Conservation (phyloP, 2,329 filamentous ascomycete species). For the Xylaria sp. region DNA sequence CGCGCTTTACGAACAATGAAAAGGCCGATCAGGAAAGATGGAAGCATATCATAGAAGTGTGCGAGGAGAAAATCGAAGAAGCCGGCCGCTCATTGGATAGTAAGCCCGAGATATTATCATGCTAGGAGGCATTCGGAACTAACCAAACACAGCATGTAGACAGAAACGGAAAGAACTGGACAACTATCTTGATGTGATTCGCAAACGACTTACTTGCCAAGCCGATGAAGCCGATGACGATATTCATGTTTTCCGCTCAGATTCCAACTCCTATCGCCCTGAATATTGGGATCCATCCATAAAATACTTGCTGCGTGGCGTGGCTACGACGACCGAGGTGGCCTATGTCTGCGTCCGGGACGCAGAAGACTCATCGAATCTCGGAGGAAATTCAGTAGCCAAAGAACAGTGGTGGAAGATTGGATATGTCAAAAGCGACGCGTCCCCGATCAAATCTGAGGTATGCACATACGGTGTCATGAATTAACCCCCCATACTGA, state of each 20-base stretch:
- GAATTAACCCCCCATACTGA: conserved; percentile 32
- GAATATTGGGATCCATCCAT: conserved; percentile 53
- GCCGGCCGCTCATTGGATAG: conserved; percentile 49
- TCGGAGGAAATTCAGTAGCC: conserved; percentile 48
- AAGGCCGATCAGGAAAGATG: conserved; percentile 46
- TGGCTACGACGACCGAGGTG: conserved; percentile 58
- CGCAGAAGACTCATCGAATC: conserved; percentile 55
- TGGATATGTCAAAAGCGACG: conserved; percentile 53
- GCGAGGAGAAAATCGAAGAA: conserved; percentile 50
- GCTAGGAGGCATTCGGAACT: conserved; percentile 24
- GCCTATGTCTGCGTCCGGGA: conserved; percentile 61
- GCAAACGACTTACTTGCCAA: conserved; percentile 47
- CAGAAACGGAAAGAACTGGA: conserved; percentile 35
- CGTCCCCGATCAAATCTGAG: conserved; percentile 59
- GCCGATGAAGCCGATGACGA: conserved; percentile 47
- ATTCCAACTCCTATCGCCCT: conserved; percentile 43
- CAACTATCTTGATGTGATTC: conserved; percentile 39
- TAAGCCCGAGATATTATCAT: conserved; percentile 42
- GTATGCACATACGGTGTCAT: conserved; percentile 49
- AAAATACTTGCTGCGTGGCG: conserved; percentile 62
- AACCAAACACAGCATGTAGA: conserved; percentile 38
- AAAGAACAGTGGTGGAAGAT: conserved; percentile 68
- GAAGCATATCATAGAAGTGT: conserved; percentile 49
- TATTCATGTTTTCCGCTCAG: conserved; percentile 43
- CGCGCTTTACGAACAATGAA: conserved; percentile 50